Evolutionary conservation across 2,329 filamentous ascomycete genomes (phyloP).

Genomic region (Claviceps fusiformis): DNA sequence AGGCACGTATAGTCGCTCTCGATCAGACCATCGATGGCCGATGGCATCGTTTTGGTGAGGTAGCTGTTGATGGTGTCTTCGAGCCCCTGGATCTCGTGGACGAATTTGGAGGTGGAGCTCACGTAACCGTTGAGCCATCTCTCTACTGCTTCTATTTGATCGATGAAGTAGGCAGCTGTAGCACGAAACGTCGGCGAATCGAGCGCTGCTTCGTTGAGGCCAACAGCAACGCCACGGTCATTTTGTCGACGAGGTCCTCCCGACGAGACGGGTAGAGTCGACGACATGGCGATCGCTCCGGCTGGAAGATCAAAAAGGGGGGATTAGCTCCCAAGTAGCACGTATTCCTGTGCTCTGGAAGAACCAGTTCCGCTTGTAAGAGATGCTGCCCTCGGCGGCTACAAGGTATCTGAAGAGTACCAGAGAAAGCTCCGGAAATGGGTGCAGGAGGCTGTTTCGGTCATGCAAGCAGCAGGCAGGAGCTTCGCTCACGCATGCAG

Average conservation of each 20-base stretch:
- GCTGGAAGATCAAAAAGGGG: neutral
- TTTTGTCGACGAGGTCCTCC: conserved; percentile 7
- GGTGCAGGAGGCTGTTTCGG: neutral
- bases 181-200: conserved; percentile 94
- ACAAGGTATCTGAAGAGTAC: neutral
- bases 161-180: conserved; percentile 70
- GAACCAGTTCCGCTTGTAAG: neutral
- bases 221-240: conserved; percentile 51
- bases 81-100: conserved; percentile 53
- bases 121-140: conserved; percentile 67
- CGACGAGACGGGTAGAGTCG: conserved; percentile 5
- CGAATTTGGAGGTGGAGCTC: conserved; percentile 38
- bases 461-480: too few relatives aligned
- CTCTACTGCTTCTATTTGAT: conserved; percentile 84
- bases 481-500: too few relatives aligned
- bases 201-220: conserved; percentile 85
- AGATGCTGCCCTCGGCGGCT: neutral
- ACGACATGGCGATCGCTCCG: conserved; percentile 9
- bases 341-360: neutral
- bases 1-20: conserved; percentile 92
- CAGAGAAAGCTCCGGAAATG: neutral
- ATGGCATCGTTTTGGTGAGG: conserved; percentile 60
- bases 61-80: conserved; percentile 71
- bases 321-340: conserved; percentile 1
- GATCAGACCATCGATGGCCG: conserved; percentile 69